phyloP scores from a whole-genome alignment of 1,284 basidiomycete genomes.

The Tilletia indica region DNA sequence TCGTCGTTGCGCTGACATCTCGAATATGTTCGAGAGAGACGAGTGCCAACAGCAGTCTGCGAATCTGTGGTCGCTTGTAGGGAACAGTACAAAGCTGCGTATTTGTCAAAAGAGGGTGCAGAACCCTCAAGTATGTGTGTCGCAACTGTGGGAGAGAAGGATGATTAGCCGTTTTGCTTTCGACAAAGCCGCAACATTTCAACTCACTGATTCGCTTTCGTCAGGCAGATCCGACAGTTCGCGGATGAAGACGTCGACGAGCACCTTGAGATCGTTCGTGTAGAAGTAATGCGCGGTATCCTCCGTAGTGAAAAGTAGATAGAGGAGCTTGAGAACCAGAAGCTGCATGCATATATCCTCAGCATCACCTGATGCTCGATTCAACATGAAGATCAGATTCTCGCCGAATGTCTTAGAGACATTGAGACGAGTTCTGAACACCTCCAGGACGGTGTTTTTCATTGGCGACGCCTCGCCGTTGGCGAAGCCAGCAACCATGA shows the following conservation, averaged over 20 bases:
- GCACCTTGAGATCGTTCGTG: conserved; percentile 91
- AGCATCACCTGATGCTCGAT: conserved; percentile 67
- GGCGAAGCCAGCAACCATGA: conserved; percentile 73
- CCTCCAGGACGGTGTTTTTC: conserved; percentile 74
- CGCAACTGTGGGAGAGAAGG: conserved; percentile 66
- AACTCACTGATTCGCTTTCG: conserved; percentile 81
- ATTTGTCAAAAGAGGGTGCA: conserved; percentile 89
- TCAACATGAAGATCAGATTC: conserved; percentile 98
- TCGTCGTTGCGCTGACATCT: conserved; percentile 71
- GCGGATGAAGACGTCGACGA: conserved; percentile 93
- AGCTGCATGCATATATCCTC: conserved; percentile 94
- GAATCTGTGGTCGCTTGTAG: conserved; percentile 89
- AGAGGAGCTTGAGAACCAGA: conserved; percentile 89
- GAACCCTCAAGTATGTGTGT: conserved; percentile 92
- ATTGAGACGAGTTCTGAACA: conserved; percentile 77
- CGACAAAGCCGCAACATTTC: too few relatives aligned
- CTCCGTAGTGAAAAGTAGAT: conserved; percentile 88
- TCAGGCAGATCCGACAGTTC: conserved; percentile 88
- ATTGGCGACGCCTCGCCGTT: conserved; percentile 1
- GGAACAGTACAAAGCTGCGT: conserved; percentile 79
- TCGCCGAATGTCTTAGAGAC: conserved; percentile 92
- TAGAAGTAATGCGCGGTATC: conserved; percentile 96
- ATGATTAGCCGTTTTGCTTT: too few relatives aligned
- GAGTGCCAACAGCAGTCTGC: conserved; percentile 76
- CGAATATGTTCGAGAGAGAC: conserved; percentile 73